Evolutionary conservation across 345 rosid species (phyloP).

Genomic region (Pseudoturritis turrita): DNA sequence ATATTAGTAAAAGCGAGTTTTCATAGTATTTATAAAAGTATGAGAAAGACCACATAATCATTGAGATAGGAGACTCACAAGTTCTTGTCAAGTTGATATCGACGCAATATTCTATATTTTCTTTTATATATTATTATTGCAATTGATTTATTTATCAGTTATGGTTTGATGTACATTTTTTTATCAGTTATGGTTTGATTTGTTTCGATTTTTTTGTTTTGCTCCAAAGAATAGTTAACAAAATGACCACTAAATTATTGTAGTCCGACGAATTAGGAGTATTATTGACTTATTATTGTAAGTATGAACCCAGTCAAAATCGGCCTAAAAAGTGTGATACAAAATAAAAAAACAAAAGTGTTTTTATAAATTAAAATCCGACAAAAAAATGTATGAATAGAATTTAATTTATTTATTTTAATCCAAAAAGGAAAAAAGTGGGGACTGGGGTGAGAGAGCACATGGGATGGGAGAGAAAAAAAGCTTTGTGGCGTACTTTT

Average conservation of each 20-base stretch:
- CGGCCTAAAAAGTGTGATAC: slow-evolving; percentile 14
- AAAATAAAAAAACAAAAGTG: not conserved
- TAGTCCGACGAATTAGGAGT: slow-evolving; percentile 9
- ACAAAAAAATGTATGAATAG: not conserved
- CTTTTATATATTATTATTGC: not conserved
- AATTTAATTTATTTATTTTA: not conserved
- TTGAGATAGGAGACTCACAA: slow-evolving; percentile 14
- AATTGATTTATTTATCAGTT: not conserved
- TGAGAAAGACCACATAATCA: slow-evolving; percentile 17
- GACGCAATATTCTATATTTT: slow-evolving; percentile 18
- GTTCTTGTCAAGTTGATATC: slow-evolving; percentile 4
- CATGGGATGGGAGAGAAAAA: slow-evolving; percentile 17
- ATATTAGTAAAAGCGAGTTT: not conserved
- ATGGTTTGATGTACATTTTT: too few species aligned
- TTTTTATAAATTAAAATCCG: slow-evolving; percentile 2
- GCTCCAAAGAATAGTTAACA: not conserved
- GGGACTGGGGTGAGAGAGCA: slow-evolving; percentile 27
- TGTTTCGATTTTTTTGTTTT: not conserved
- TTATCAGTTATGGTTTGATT: not conserved
- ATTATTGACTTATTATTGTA: not conserved
- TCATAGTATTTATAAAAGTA: not conserved
- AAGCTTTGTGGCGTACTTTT: slow-evolving; percentile 4
- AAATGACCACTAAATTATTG: not conserved
- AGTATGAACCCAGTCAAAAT: slow-evolving; percentile 14
- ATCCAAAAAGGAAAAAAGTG: slow-evolving; percentile 2